These are phyloP conservation scores for Oemleria cerasiformis DNA, from an alignment of 306 rosid species.

Conservation along the genomic window DNA sequence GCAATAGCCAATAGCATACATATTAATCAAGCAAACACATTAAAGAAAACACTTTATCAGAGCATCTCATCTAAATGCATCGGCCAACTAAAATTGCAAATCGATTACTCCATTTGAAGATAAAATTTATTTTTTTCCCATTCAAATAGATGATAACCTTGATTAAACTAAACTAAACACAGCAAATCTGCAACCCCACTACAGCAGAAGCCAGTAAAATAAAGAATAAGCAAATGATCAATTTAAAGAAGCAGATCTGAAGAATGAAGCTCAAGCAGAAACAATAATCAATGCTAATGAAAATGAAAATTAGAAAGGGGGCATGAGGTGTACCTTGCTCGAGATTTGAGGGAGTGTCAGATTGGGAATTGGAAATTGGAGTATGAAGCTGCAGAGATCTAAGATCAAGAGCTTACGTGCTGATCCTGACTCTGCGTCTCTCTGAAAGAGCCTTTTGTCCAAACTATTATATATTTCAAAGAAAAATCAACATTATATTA, in stretches of 20 bases:
- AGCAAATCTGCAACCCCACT: not conserved
- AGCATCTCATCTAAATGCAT: not conserved
- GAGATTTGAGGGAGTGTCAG: not conserved
- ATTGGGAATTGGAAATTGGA: not conserved
- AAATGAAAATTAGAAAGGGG: not conserved
- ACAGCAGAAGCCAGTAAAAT: not conserved
- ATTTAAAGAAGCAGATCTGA: not conserved
- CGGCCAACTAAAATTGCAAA: not conserved
- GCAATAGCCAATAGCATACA: not conserved
- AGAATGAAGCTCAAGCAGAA: not conserved
- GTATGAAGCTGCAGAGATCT: not conserved
- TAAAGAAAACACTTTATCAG: not conserved
- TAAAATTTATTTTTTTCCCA: not conserved
- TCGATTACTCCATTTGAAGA: not conserved
- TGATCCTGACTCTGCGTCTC: not conserved
- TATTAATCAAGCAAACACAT: not conserved
- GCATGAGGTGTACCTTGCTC: not conserved
- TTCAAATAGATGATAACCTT: not conserved
- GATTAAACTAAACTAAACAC: not conserved
- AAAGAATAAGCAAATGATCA: not conserved
- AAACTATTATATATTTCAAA: not conserved
- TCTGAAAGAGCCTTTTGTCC: not conserved
- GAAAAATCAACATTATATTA: not conserved
- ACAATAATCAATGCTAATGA: not conserved
- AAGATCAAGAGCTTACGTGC: conserved; percentile 2